These are phyloP conservation scores for Salix suchowensis DNA, from an alignment of 345 rosid species.

Conservation along the genomic window DNA sequence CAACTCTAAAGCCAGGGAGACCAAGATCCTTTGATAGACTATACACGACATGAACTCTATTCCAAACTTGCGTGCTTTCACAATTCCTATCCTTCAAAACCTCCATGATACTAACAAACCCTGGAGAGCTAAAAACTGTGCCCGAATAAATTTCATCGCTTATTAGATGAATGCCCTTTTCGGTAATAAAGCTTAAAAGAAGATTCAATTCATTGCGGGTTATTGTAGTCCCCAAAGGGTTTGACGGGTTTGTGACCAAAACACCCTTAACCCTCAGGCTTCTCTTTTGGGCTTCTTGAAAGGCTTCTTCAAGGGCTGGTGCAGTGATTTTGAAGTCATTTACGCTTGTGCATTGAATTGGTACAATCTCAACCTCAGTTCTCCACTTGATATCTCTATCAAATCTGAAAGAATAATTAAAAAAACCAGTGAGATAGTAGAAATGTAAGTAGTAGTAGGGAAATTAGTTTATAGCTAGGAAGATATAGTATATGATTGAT, in stretches of 20 bases:
- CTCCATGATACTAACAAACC: constrained; percentile 20
- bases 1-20: constrained; percentile 29
- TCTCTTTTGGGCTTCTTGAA: constrained; percentile 8
- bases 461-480: background rate
- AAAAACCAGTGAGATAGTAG: background rate
- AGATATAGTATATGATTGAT: too few relatives aligned
- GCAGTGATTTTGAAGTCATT: constrained; percentile 19
- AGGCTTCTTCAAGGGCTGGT: constrained; percentile 18
- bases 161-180: constrained; percentile 17
- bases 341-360: constrained; percentile 27
- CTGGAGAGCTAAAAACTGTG: constrained; percentile 22
- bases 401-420: constrained; percentile 15
- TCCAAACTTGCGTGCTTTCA: background rate
- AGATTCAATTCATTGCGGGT: constrained; percentile 18
- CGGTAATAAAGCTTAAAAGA: constrained; percentile 13
- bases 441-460: too few relatives aligned
- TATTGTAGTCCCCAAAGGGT: constrained; percentile 29
- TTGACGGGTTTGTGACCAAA: constrained; percentile 28
- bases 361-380: constrained; percentile 31
- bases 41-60: constrained; percentile 19
- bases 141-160: constrained; percentile 29
- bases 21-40: constrained; percentile 32
- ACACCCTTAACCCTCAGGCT: constrained; percentile 24
- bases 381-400: constrained; percentile 35
- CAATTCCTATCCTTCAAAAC: constrained; percentile 8